These are phyloP conservation scores for Pseudonitzschia pungens DNA, from an alignment of 108 stramenopile genomes.

Conservation along the genomic window DNA sequence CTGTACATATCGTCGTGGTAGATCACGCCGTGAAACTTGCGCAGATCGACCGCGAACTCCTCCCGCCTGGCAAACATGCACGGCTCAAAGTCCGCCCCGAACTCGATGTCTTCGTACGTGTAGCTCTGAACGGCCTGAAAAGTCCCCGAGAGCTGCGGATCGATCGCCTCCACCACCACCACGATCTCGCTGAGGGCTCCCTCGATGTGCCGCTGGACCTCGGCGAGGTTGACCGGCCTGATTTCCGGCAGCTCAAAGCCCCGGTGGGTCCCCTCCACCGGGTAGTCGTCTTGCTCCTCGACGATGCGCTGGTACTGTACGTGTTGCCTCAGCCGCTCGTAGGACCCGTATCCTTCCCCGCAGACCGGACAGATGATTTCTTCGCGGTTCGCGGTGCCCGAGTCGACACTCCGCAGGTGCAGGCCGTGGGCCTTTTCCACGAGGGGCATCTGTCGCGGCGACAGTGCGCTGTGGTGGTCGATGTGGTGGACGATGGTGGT, in stretches of 20 bases:
- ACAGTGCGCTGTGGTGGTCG: constrained; percentile 49
- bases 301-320: constrained; percentile 48
- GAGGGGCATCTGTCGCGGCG: constrained; percentile 27
- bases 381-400: constrained; percentile 42
- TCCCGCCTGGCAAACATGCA: constrained; percentile 32
- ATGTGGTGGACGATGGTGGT: constrained; percentile 56
- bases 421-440: constrained; percentile 38
- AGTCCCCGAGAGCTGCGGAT: constrained; percentile 64
- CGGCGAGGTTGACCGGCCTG: constrained; percentile 32
- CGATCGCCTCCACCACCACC: constrained; percentile 72
- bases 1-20: constrained; percentile 11
- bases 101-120: constrained; percentile 75
- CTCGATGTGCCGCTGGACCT: constrained; percentile 41
- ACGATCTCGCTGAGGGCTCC: constrained; percentile 57
- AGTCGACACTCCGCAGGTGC: constrained; percentile 49
- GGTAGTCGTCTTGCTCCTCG: constrained; percentile 54
- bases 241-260: constrained; percentile 20
- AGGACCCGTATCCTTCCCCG: constrained; percentile 62
- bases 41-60: constrained; percentile 40
- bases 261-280: constrained; percentile 20
- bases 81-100: constrained; percentile 58
- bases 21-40: constrained; percentile 44
- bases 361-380: constrained; percentile 66
- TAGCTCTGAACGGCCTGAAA: constrained; percentile 82
- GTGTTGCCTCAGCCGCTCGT: constrained; percentile 51